Evolutionary conservation across 2,329 filamentous ascomycete genomes (phyloP).

Genomic region (Diplodia mutila): DNA sequence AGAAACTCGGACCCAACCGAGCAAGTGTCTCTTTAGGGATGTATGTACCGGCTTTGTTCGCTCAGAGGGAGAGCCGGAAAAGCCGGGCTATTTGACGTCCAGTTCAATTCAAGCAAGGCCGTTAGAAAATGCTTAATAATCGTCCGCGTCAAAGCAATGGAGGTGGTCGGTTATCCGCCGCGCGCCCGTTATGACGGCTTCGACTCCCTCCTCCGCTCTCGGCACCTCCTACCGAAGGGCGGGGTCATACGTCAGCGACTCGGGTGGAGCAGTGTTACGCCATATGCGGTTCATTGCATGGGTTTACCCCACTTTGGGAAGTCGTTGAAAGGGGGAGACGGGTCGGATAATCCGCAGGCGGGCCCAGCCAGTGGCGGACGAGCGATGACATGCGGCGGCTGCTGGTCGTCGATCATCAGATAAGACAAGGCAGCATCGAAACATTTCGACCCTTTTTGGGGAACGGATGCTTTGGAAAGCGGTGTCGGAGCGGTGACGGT

Average conservation of each 20-base stretch:
- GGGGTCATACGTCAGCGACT: not conserved
- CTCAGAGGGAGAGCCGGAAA: too few species aligned
- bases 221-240: not conserved
- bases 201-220: not conserved
- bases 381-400: not conserved
- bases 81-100: too few species aligned
- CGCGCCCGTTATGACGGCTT: too few species aligned
- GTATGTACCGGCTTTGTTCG: too few species aligned
- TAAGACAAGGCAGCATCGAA: not conserved
- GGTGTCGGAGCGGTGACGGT: not conserved
- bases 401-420: not conserved
- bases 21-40: too few species aligned
- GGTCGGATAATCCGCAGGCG: not conserved
- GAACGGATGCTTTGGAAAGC: not conserved
- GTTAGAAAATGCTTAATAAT: not conserved
- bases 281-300: not conserved
- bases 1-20: too few species aligned
- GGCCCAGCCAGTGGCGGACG: not conserved
- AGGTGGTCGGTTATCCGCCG: not conserved
- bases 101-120: not conserved
- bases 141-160: not conserved
- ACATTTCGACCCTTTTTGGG: not conserved
- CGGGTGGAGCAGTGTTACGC: not conserved
- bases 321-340: not conserved
- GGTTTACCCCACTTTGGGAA: not conserved